Evolutionary conservation across 139 green algal genomes (phyloP).

Genomic region (Raphidocelis subcapitata): DNA sequence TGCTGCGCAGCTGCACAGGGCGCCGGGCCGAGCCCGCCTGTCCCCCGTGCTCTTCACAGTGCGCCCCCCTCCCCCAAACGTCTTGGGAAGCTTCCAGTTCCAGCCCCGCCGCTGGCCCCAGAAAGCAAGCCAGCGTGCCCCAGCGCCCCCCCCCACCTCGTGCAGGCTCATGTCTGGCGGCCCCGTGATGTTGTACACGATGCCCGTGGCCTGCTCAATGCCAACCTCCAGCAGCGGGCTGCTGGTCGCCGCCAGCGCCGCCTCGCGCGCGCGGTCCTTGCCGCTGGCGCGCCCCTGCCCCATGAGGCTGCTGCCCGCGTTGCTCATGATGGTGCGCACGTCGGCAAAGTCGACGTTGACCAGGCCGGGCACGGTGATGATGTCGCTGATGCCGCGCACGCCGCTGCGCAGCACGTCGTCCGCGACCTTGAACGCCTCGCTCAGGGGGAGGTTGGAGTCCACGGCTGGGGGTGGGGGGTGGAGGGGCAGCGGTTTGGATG

Average conservation of each 20-base stretch:
- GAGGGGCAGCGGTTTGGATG: no score
- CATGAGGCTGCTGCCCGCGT: slow-evolving; percentile 85
- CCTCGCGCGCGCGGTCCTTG: slow-evolving; percentile 54
- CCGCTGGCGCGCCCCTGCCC: slow-evolving; percentile 75
- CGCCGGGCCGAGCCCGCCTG: no score
- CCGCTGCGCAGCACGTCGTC: slow-evolving; percentile 91
- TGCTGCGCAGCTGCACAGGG: no score
- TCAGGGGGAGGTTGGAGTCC: slow-evolving; percentile 70
- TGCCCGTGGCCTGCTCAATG: slow-evolving; percentile 92
- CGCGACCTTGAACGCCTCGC: slow-evolving; percentile 89
- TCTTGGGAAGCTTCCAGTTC: no score
- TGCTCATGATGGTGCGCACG: slow-evolving; percentile 87
- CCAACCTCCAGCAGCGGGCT: slow-evolving; percentile 89
- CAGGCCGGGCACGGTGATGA: slow-evolving; percentile 94
- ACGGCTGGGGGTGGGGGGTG: slow-evolving; percentile 41
- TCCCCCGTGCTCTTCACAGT: no score
- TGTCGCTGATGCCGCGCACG: slow-evolving; percentile 94
- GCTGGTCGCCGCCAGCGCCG: slow-evolving; percentile 75
- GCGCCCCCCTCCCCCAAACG: no score
- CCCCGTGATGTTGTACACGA: slow-evolving; percentile 98
- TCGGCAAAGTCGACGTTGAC: slow-evolving; percentile 99
- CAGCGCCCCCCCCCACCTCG: slow-evolving; percentile 66
- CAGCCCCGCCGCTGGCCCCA: no score
- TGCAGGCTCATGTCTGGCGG: slow-evolving; percentile 82
- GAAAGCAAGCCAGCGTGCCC: no score